Conservation (phyloP, 306 rosid genomes). For the Cicer judaicum region DNA sequence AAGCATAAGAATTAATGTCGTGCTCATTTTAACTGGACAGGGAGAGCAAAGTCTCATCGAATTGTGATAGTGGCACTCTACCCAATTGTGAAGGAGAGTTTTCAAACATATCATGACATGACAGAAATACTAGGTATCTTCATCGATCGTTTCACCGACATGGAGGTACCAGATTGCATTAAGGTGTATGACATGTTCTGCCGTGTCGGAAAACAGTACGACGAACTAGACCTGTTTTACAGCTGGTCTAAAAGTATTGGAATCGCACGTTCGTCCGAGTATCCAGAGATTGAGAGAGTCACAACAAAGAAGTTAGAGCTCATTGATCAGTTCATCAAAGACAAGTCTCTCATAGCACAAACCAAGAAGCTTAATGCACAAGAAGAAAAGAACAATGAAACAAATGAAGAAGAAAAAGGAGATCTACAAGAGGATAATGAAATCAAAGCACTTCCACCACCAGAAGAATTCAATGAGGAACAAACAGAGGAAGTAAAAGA, state of each 20-base stretch:
- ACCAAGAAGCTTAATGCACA: conserved; percentile 18
- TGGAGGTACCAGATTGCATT: conserved; percentile 59
- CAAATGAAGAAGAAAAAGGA: conserved; percentile 22
- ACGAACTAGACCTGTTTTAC: conserved; percentile 76
- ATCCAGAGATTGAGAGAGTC: conserved; percentile 76
- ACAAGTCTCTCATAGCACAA: conserved; percentile 59
- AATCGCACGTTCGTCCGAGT: conserved; percentile 76
- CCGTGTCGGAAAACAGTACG: conserved; percentile 81
- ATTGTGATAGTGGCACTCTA: conserved; percentile 77
- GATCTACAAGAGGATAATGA: conserved; percentile 47
- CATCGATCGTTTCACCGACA: conserved; percentile 68
- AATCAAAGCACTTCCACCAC: conserved; percentile 81
- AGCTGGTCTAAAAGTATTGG: conserved; percentile 71
- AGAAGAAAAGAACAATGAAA: conserved; percentile 12
- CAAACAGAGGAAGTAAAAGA: conserved; percentile 39
- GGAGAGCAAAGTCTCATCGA: conserved; percentile 72
- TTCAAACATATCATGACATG: conserved; percentile 65
- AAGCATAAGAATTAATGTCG: conserved; percentile 28
- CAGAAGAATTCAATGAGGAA: conserved; percentile 49
- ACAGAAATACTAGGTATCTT: conserved; percentile 65
- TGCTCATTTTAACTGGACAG: conserved; percentile 47
- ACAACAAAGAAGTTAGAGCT: conserved; percentile 71
- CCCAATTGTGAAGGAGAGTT: conserved; percentile 77
- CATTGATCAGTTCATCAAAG: conserved; percentile 77
- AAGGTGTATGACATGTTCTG: conserved; percentile 75